Conservation (phyloP, 768 basidiomycete species). For the Boletus subparvulus region DNA sequence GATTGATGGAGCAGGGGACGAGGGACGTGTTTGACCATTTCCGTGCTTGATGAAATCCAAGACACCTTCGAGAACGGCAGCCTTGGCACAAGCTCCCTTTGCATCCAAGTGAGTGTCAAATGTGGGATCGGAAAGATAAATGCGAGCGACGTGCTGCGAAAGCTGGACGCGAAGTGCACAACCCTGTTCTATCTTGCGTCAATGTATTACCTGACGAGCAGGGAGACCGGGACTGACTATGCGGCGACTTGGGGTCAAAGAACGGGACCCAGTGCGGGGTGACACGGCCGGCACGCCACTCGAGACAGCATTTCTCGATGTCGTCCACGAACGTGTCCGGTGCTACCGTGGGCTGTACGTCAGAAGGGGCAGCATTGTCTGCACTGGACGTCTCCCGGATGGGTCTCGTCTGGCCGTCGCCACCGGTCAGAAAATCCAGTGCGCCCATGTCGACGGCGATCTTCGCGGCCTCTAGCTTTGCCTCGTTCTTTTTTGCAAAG, state of each 20-base stretch:
- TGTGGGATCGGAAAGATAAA: slow-evolving; percentile 50
- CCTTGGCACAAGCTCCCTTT: slow-evolving; percentile 50
- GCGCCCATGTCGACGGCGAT: slow-evolving; percentile 61
- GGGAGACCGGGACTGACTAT: slow-evolving; percentile 36
- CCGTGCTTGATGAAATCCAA: slow-evolving; percentile 58
- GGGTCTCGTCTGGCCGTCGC: slow-evolving; percentile 41
- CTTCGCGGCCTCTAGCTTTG: slow-evolving; percentile 50
- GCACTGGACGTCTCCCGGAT: slow-evolving; percentile 24
- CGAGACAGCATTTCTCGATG: slow-evolving; percentile 54
- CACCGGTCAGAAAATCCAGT: slow-evolving; percentile 53
- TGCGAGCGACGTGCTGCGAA: slow-evolving; percentile 46
- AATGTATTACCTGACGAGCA: background rate
- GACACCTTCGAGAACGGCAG: slow-evolving; percentile 53
- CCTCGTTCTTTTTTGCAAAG: slow-evolving; percentile 49
- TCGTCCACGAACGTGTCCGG: slow-evolving; percentile 29
- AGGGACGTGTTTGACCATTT: slow-evolving; percentile 48
- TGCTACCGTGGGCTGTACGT: background rate
- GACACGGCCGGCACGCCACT: slow-evolving; percentile 54
- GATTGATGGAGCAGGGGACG: slow-evolving; percentile 18
- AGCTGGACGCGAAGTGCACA: slow-evolving; percentile 57
- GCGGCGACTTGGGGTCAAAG: slow-evolving; percentile 43
- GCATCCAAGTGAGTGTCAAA: slow-evolving; percentile 46
- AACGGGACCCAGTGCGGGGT: slow-evolving; percentile 54
- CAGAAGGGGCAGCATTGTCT: background rate
- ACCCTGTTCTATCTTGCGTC: slow-evolving; percentile 43